A percentile compares a stretch with the other conserved stretches of the same genome.
phyloP scores from a whole-genome alignment of 768 basidiomycete species.

The Boletus insuetus region DNA sequence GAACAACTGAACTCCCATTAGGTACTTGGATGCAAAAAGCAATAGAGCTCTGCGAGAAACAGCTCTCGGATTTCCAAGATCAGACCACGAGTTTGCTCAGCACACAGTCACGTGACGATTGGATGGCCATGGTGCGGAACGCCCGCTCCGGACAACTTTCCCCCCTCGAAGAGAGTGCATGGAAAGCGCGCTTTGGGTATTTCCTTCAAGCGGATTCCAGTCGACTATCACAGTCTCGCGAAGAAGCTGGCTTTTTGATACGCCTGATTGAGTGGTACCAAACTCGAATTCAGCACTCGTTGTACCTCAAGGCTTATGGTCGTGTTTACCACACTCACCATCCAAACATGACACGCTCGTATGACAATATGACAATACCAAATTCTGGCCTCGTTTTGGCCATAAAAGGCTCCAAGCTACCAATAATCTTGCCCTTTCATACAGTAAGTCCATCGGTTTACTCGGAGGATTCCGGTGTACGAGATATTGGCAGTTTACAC shows the following conservation, averaged over 20 bases:
- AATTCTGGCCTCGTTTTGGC: slow-evolving; percentile 16
- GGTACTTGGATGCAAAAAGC: slow-evolving; percentile 38
- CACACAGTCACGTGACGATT: slow-evolving; percentile 31
- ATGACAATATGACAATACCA: slow-evolving; percentile 14
- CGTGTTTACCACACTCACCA: slow-evolving; percentile 19
- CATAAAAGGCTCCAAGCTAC: slow-evolving; percentile 33
- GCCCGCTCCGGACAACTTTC: slow-evolving; percentile 27
- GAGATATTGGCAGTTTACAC: slow-evolving; percentile 40
- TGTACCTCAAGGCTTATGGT: slow-evolving; percentile 42
- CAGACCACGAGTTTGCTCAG: slow-evolving; percentile 32
- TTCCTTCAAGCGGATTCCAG: slow-evolving; percentile 28
- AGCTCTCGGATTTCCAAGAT: slow-evolving; percentile 33
- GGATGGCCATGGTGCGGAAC: slow-evolving; percentile 36
- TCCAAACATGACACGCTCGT: slow-evolving; percentile 2
- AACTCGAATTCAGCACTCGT: slow-evolving; percentile 40
- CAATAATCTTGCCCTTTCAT: slow-evolving; percentile 48
- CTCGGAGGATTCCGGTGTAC: neutral
- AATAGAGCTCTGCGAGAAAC: slow-evolving; percentile 36
- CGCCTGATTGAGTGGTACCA: slow-evolving; percentile 44
- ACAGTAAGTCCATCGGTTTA: slow-evolving; percentile 32
- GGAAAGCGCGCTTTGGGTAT: slow-evolving; percentile 31
- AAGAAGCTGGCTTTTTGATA: slow-evolving; percentile 45
- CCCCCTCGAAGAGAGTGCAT: slow-evolving; percentile 25
- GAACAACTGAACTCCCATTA: slow-evolving; percentile 8
- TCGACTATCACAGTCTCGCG: slow-evolving; percentile 20